Evolutionary conservation across 257 asterid species (phyloP), one percentile per base, ranked within the genome.

Genomic region (Lycium barbarum): DNA sequence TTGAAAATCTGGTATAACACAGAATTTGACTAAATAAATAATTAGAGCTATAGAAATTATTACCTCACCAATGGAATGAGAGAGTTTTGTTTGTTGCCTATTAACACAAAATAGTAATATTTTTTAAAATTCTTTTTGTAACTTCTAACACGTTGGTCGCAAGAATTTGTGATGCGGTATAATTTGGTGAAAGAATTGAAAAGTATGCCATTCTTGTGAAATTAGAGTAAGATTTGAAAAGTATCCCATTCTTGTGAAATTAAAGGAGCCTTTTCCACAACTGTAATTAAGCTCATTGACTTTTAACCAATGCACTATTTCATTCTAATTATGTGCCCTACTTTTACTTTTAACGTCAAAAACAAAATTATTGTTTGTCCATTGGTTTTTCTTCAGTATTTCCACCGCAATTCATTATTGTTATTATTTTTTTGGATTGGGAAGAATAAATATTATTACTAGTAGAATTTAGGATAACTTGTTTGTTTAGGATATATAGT

Each of bases 261-360:
- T 26, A 26, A 1, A 26, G 33, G 33, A 26, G 33, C 33, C 33
- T 26, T 26, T 26, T 26, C 33, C 33, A 26, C 33, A 26, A 26
- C 33, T 26, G 33, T 26, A 26, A 26, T 26, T 26, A 26, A 26
- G 33, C 33, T 26, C 51, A 36, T 68, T 36, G 35, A 9, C 79
- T 71, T 43, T 71, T 71, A 71, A 2, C 33, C 55, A 40, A 71
- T 6, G 3, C 9, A 71, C 55, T 70, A 18, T 43, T 43, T 71
- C 43, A 43, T 71, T 71, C 6, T 71, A 71, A 43, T 17, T 43
- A 71, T 43, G 36, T 40, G 9, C 9, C 36, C 36, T 43, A 71
- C 79, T 71, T 70, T 71, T 43, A 71, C 57, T 71, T 71, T 40
- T 43, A 68, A 9, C 55, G 54, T 40, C 54, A 71, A 71, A 68